These are phyloP conservation scores for Debaryomyces psychrophilus DNA, from an alignment of 1,139 yeast genomes.

Conservation along the genomic window DNA sequence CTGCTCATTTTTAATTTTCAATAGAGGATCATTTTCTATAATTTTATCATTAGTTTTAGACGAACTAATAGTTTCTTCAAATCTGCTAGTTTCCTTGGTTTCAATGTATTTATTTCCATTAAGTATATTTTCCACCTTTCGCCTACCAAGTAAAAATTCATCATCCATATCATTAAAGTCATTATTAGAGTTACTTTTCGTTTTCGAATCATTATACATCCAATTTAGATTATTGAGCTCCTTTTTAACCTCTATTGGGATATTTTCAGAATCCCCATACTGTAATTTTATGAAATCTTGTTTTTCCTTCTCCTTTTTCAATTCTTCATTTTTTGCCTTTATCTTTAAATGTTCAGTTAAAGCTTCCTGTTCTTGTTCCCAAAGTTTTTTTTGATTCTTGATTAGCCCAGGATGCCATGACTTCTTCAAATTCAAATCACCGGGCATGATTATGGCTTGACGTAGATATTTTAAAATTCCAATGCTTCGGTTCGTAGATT, in stretches of 20 bases:
- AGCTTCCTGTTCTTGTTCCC: constrained; percentile 82
- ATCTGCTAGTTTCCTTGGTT: constrained; percentile 15
- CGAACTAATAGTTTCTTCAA: constrained; percentile 22
- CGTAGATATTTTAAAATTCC: background rate
- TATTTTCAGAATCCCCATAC: constrained; percentile 39
- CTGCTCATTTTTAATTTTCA: constrained; percentile 48
- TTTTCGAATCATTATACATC: constrained; percentile 71
- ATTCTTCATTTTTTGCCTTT: constrained; percentile 66
- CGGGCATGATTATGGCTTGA: constrained; percentile 48
- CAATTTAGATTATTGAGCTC: constrained; percentile 64
- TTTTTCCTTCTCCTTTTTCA: constrained; percentile 64
- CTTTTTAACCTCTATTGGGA: constrained; percentile 44
- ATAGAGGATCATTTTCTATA: constrained; percentile 56
- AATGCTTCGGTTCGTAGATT: background rate
- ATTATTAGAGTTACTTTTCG: constrained; percentile 19
- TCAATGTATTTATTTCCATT: constrained; percentile 23
- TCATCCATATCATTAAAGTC: constrained; percentile 36
- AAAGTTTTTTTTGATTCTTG: constrained; percentile 83
- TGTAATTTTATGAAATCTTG: constrained; percentile 60
- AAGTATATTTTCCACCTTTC: constrained; percentile 37
- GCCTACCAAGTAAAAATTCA: constrained; percentile 40
- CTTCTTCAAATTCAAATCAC: constrained; percentile 85
- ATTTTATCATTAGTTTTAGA: constrained; percentile 19
- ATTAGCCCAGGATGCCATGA: constrained; percentile 94
- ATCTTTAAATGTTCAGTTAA: constrained; percentile 70